Evolutionary conservation across 2,329 filamentous ascomycete genomes (phyloP), one percentile per base, ranked within the genome.

Genomic region (Aspergillus sp.): DNA sequence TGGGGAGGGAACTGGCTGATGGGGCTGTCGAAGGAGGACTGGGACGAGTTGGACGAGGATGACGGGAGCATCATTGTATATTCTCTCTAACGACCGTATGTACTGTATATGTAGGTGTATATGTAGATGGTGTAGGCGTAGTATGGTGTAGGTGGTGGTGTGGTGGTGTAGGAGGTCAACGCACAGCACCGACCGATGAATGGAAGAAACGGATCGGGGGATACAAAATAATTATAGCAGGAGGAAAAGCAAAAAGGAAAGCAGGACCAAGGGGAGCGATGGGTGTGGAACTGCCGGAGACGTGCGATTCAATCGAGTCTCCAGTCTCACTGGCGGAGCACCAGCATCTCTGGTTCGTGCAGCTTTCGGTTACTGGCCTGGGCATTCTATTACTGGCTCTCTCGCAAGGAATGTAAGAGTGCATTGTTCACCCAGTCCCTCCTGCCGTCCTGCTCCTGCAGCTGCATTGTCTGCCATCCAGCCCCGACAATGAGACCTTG

Each of bases 11-110:
- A 65, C 44, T 67, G 69, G n/a, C 65, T 56, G 66, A 67, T 47
- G 40, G 62, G 58, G 59, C 65, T 67, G 48, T 66, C 65, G 54
- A 56, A 65, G 14, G 70, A 72, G 35, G 67, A 68, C 52, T 64
- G 66, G 27, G 68, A 68, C 39, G 68, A 68, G 55, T 69, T 66
- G 31, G 66, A 66, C 15, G 58, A 62, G 49, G 68, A 66, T 27
- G 67, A 65, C 44, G 57, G 63, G 53, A 68, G 65, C 68, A 70
- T 70, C 27, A 35, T 17, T 40, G 47, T 50, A 25, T 47, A 23
- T 35, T 15, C 19, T 48, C 7, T n/a, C 14, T 12, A 23, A 6
- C 27, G 8, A 23, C n/a, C 27, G 43, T 45, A 14, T 23, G 15
- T 14, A 15, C 33, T n/a, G 27, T 15, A 35, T 27, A 17, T 48